A percentile compares a stretch with the other conserved stretches of the same genome.
Conservation (phyloP, 345 rosid species). For the Lumnitzera racemosa region DNA sequence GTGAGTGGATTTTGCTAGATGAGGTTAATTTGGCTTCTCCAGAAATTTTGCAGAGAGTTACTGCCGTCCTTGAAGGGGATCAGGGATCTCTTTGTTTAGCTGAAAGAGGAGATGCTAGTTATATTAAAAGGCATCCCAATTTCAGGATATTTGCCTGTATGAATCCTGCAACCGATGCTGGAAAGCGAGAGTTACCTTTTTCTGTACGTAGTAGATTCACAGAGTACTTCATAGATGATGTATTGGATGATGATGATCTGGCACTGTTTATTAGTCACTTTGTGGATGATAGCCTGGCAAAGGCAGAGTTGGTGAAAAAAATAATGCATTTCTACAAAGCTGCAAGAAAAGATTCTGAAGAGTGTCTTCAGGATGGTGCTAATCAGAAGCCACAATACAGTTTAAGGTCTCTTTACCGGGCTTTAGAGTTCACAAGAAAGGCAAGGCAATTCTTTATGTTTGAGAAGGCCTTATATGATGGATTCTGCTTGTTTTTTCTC, state of each 20-base stretch:
- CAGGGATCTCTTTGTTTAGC: conserved; percentile 85
- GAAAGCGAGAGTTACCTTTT: conserved; percentile 82
- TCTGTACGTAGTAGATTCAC: conserved; percentile 79
- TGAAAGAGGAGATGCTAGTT: conserved; percentile 80
- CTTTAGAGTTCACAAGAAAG: conserved; percentile 70
- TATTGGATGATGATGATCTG: conserved; percentile 63
- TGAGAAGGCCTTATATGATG: conserved; percentile 71
- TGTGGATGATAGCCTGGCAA: conserved; percentile 47
- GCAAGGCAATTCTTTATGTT: conserved; percentile 54
- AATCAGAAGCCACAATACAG: conserved; percentile 97
- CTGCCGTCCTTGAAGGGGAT: conserved; percentile 91
- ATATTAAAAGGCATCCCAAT: conserved; percentile 60
- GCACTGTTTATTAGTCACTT: conserved; percentile 59
- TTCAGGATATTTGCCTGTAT: conserved; percentile 91
- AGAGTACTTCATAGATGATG: conserved; percentile 82
- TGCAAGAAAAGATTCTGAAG: conserved; percentile 60
- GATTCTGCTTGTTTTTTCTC: conserved; percentile 87
- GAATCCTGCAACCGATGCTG: conserved; percentile 99
- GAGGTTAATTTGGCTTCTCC: conserved; percentile 96
- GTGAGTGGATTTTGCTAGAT: conserved; percentile 93
- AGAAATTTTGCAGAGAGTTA: conserved; percentile 83
- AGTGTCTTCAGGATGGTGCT: conserved; percentile 96
- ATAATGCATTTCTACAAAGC: conserved; percentile 66
- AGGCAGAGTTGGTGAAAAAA: conserved; percentile 41
- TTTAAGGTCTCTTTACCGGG: conserved; percentile 88